Base-by-base conservation (phyloP, 495 filamentous ascomycete species). In the Penicillium goetzii region DNA sequence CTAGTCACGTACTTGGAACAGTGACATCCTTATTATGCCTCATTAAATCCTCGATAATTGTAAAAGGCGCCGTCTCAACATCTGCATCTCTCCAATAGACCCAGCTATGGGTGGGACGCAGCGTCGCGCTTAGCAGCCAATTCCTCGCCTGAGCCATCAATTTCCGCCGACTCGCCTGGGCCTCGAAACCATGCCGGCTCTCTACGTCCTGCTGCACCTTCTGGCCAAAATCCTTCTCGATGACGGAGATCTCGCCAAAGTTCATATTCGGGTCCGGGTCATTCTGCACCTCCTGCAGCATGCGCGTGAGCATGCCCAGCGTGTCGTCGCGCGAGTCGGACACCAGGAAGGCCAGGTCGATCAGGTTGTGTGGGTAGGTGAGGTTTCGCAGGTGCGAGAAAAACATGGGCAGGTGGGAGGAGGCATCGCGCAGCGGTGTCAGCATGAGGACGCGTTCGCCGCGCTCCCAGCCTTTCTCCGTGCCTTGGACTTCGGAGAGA, bases 21-120 rank as follows among this genome's bases (percentile, higher is more conserved):
- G 96, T 98, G 10, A 99, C 89, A 73, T 99, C 96, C 80, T 97
- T 99, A 73, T 99, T 95, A 68, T 99, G 96, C 58, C 95, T 86
- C 96, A 99, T 99, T 34, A 99, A 75, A 78, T 99, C 96, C 74
- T 99, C 96, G 66, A 99, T 75, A 60, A 99, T 98, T 2, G 96
- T 98, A 67, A 90, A 89, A 0, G 96, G 96, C 11, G 95, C 93
- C 8, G 96, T 99, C 77, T 97, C 92, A 14, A 99, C 96, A 77
- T 99, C 96, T 25, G 95, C 96, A 81, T 99, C 96, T 76, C 96
- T 85, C 96, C 96, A 99, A 70, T 99, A 99, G 28, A 99, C 96
- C 96, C 96, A 99, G 68, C 92, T 96, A 71, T 99, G 96, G 38
- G 93, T 94, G 5, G 96, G 96, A 52, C 95, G 86, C 41, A 99